Evolutionary conservation across 2,329 filamentous ascomycete species (phyloP), one percentile per base, ranked within the genome.

Genomic region (Proliferodiscus dingleyae): DNA sequence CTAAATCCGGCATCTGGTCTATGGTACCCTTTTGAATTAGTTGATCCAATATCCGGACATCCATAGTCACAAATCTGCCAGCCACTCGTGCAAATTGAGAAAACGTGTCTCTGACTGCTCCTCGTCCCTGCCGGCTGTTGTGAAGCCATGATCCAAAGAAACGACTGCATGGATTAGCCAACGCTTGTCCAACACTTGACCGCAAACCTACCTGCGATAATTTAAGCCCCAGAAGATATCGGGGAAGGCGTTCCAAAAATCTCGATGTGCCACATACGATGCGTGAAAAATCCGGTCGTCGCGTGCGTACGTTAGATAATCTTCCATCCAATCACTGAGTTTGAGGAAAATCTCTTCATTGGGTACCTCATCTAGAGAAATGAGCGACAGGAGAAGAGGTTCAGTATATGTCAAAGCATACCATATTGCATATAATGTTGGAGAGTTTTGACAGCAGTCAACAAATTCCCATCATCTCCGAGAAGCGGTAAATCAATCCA

Each of bases 201-300:
- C 19, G 18, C 22, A 8, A 32, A 59, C 69, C 52, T 65, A 75
- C 74, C 67, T 71, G 46, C 70, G 66, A 26, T 54, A 59, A 37
- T 56, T 62, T 18, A 72, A 56, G 7, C 60, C 59, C 58, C 63
- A 68, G 15, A 79, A 65, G 8, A 81, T 54, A 0, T 74, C 71
- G 1, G 79, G 76, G 21, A 83, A 66, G 2, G 60, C 50, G 24
- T 61, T 52, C 79, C 79, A 83, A 52, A 83, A 74, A 3, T 65
- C 57, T 26, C 60, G 66, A 46, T 80, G 65, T 24, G 66, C 64
- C 13, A 61, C 62, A 45, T 69, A 74, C 2, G 71, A 70, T 21
- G 71, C 64, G n/a, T 69, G 58, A 5, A 71, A 65, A 3, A 57
- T 55, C 9, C 64, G 58, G 19, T 62, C 56, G 15, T 56, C 54